These are phyloP conservation scores for Entrophospora sp. DNA, from an alignment of 192 early-diverging fungal species.

Conservation along the genomic window DNA sequence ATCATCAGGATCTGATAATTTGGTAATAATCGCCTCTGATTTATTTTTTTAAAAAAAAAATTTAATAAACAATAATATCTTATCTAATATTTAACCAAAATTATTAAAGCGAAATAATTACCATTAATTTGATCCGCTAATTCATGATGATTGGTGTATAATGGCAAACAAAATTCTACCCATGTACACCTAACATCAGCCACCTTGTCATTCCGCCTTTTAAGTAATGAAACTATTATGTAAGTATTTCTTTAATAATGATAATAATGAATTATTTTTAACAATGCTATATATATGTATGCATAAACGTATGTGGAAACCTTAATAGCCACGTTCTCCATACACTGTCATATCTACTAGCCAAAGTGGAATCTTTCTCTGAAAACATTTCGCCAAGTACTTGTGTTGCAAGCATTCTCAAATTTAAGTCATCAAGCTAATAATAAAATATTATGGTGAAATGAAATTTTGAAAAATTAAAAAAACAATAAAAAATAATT, in stretches of 20 bases:
- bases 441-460: background rate
- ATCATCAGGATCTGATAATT: slow-evolving; percentile 84
- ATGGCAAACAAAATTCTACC: slow-evolving; percentile 52
- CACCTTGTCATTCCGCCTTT: slow-evolving; percentile 68
- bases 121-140: slow-evolving; percentile 60
- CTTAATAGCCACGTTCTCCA: slow-evolving; percentile 82
- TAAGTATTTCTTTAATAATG: background rate
- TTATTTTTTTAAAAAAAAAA: background rate
- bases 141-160: slow-evolving; percentile 64
- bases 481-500: no score
- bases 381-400: slow-evolving; percentile 83
- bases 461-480: background rate
- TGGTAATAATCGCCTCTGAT: slow-evolving; percentile 49
- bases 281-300: background rate
- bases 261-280: background rate
- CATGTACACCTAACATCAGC: slow-evolving; percentile 60
- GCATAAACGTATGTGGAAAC: slow-evolving; percentile 24
- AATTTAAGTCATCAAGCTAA: slow-evolving; percentile 59
- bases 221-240: no score
- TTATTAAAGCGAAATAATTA: slow-evolving; percentile 21
- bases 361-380: slow-evolving; percentile 58
- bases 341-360: slow-evolving; percentile 60
- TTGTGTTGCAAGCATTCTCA: slow-evolving; percentile 66
- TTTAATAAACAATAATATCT: no score
- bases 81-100: background rate